phyloP scores from a whole-genome alignment of 1,284 basidiomycete genomes.

The Austroboletus niveus region DNA sequence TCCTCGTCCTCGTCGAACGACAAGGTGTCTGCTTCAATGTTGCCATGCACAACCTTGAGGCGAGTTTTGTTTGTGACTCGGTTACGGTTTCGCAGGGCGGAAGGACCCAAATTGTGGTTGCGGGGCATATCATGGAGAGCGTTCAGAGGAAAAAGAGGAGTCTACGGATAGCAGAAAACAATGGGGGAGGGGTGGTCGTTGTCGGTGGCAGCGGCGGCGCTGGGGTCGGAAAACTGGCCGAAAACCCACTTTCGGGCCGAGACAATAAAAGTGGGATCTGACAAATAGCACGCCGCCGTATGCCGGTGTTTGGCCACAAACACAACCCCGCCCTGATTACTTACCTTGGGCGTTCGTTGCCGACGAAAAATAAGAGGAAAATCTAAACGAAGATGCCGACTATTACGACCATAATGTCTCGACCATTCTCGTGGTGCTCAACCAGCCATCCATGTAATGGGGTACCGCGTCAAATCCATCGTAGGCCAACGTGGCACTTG shows the following conservation, averaged over 20 bases:
- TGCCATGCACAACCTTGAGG: conserved; percentile 77
- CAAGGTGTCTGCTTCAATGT: conserved; percentile 79
- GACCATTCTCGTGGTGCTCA: not conserved
- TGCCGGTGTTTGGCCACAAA: conserved; percentile 35
- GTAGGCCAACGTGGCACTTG: not conserved
- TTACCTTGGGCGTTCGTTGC: conserved; percentile 18
- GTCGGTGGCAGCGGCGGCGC: conserved; percentile 39
- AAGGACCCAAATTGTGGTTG: conserved; percentile 67
- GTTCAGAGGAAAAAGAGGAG: conserved; percentile 22
- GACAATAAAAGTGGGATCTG: conserved; percentile 33
- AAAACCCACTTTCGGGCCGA: conserved; percentile 39
- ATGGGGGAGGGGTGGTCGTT: conserved; percentile 26
- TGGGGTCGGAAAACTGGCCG: conserved; percentile 39
- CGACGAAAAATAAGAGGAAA: conserved; percentile 5
- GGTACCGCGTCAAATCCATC: not conserved
- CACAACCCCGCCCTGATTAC: conserved; percentile 23
- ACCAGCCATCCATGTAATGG: not conserved
- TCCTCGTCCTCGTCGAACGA: conserved; percentile 82
- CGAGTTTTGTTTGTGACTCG: conserved; percentile 90
- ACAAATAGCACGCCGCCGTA: conserved; percentile 31
- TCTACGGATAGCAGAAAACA: conserved; percentile 13
- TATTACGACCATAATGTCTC: conserved; percentile 11
- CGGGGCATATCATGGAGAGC: conserved; percentile 78
- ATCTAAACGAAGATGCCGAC: conserved; percentile 11
- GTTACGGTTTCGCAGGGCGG: conserved; percentile 78